A percentile compares a stretch with the other conserved stretches of the same genome.
Conservation (phyloP, 108 stramenopile genomes). For the Fistulifera pelliculosa region DNA sequence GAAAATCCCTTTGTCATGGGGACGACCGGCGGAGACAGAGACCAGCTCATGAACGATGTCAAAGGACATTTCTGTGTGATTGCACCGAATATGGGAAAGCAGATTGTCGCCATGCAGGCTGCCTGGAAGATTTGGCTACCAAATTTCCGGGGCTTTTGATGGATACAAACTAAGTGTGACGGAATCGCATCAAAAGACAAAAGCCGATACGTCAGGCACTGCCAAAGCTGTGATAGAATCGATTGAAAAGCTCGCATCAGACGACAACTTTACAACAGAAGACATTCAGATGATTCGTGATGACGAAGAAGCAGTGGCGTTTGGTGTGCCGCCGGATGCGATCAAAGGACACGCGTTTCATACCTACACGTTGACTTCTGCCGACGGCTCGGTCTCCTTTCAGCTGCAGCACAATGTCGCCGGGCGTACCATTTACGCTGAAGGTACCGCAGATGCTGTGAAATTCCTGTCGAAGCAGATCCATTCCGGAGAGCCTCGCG, state of each 20-base stretch:
- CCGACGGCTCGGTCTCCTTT: slow-evolving; percentile 90
- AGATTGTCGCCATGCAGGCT: slow-evolving; percentile 98
- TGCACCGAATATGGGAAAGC: slow-evolving; percentile 99
- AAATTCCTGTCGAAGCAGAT: slow-evolving; percentile 84
- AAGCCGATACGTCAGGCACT: slow-evolving; percentile 97
- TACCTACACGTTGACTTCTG: slow-evolving; percentile 89
- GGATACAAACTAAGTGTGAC: slow-evolving; percentile 87
- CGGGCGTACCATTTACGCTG: slow-evolving; percentile 95
- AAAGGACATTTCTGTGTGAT: slow-evolving; percentile 85
- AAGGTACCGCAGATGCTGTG: slow-evolving; percentile 97
- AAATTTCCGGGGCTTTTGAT: slow-evolving; percentile 86
- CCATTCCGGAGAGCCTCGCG: slow-evolving; percentile 52
- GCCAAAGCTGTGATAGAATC: slow-evolving; percentile 92
- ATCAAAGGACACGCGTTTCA: slow-evolving; percentile 97
- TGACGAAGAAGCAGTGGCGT: slow-evolving; percentile 71
- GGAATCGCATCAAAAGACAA: slow-evolving; percentile 94
- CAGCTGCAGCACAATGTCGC: slow-evolving; percentile 95
- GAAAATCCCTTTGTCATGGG: slow-evolving; percentile 91
- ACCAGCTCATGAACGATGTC: slow-evolving; percentile 65
- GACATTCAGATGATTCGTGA: slow-evolving; percentile 89
- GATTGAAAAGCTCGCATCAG: slow-evolving; percentile 57
- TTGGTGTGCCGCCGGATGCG: slow-evolving; percentile 89
- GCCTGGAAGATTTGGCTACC: slow-evolving; percentile 79
- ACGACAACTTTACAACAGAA: slow-evolving; percentile 66
- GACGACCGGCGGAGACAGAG: slow-evolving; percentile 91